Evolutionary conservation across 805 yeast genomes (phyloP).

Genomic region (Cyberlindnera saturnus): DNA sequence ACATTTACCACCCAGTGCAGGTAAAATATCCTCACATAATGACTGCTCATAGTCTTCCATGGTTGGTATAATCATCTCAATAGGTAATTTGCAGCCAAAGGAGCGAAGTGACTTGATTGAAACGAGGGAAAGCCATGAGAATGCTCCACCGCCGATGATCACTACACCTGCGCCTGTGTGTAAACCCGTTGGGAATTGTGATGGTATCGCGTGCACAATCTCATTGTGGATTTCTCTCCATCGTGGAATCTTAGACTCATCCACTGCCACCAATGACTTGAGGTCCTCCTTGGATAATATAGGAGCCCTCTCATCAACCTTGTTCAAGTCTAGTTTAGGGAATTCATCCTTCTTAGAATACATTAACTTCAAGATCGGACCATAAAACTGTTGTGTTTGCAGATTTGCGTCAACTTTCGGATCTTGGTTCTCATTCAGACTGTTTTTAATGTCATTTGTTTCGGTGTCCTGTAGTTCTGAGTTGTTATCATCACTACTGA

Average conservation of each 20-base stretch:
- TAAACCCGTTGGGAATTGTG: constrained; percentile 17
- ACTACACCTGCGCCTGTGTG: constrained; percentile 19
- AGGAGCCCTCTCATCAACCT: constrained; percentile 34
- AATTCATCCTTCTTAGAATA: constrained; percentile 8
- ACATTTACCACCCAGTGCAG: constrained; percentile 57
- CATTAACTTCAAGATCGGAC: constrained; percentile 9
- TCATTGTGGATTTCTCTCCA: constrained; percentile 39
- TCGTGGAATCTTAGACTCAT: constrained; percentile 29
- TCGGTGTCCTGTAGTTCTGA: constrained; percentile 4
- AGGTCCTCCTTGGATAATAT: constrained; percentile 35
- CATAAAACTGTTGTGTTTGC: constrained; percentile 13
- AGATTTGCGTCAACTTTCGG: not conserved
- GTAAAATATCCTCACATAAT: constrained; percentile 54
- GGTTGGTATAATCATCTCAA: constrained; percentile 66
- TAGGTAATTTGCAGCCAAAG: constrained; percentile 50
- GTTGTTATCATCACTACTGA: constrained; percentile 9
- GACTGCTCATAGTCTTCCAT: constrained; percentile 62
- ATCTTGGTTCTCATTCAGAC: not conserved
- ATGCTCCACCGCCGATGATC: constrained; percentile 46
- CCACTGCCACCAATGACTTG: constrained; percentile 13
- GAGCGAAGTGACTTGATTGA: constrained; percentile 43
- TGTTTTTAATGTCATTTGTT: constrained; percentile 3
- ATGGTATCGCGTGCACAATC: constrained; percentile 42
- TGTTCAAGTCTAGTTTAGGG: constrained; percentile 7
- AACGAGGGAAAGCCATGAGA: constrained; percentile 47